phyloP scores from a whole-genome alignment of 345 rosid species.

The Orychophragmus violaceus region DNA sequence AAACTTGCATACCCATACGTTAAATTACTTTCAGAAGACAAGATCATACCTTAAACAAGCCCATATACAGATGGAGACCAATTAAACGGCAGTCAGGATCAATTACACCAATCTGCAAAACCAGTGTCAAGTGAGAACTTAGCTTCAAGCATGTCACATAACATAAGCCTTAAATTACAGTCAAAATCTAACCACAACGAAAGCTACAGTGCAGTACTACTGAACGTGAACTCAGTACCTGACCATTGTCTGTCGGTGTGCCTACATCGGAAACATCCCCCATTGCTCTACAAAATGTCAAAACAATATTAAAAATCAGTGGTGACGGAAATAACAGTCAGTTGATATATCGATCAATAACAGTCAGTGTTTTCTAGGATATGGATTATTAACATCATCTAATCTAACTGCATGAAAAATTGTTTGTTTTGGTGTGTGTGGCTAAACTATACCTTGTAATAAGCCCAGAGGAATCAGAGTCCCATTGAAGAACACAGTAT shows the following conservation, averaged over 20 bases:
- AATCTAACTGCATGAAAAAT: too few relatives aligned
- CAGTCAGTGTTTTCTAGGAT: too few relatives aligned
- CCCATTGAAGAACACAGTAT: slow-evolving; percentile 94
- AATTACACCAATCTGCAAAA: slow-evolving; percentile 73
- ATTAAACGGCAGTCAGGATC: slow-evolving; percentile 94
- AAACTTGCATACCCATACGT: background rate
- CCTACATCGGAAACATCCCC: slow-evolving; percentile 96
- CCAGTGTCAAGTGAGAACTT: background rate
- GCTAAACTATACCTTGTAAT: slow-evolving; percentile 63
- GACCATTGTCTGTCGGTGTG: slow-evolving; percentile 88
- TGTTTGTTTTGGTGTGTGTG: too few relatives aligned
- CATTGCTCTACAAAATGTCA: slow-evolving; percentile 55
- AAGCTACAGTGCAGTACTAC: background rate
- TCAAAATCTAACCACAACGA: background rate
- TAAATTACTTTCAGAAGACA: background rate
- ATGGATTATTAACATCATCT: too few relatives aligned
- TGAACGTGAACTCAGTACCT: slow-evolving; percentile 60
- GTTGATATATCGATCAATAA: too few relatives aligned
- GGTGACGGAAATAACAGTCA: background rate
- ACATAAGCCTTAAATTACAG: background rate
- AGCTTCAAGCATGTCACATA: background rate
- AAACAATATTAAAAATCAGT: background rate
- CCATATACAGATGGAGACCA: slow-evolving; percentile 95
- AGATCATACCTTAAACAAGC: slow-evolving; percentile 71
- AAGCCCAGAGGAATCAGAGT: slow-evolving; percentile 71